Evolutionary conservation across 176 grass and related monocot genomes (phyloP).

Genomic region (Dendrocalamus sinicus): DNA sequence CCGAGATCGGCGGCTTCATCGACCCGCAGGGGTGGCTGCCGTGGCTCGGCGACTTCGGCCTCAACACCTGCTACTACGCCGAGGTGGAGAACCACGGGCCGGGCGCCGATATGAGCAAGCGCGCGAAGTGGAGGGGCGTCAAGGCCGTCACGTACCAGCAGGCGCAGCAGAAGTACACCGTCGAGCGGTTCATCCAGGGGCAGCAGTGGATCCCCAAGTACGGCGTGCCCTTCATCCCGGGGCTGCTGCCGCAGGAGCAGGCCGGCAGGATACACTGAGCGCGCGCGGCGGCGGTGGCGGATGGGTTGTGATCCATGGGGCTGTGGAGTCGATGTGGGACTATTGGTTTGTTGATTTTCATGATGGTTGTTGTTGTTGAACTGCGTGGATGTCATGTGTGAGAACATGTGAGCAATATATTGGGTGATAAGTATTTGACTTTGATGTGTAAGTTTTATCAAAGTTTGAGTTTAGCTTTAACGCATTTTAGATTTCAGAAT

Average conservation of each 20-base stretch:
- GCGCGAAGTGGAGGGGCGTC: constrained; percentile 65
- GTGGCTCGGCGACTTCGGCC: constrained; percentile 67
- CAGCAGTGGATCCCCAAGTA: constrained; percentile 60
- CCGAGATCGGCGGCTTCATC: constrained; percentile 65
- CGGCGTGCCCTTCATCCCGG: constrained; percentile 62
- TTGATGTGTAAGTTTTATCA: no score
- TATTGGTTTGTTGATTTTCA: not conserved
- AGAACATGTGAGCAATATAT: no score
- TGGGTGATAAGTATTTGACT: no score
- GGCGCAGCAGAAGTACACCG: constrained; percentile 56
- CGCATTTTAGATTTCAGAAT: no score
- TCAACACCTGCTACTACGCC: constrained; percentile 78
- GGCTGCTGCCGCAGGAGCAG: constrained; percentile 48
- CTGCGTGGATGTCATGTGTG: not conserved
- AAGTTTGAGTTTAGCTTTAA: no score
- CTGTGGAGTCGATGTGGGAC: constrained; percentile 13
- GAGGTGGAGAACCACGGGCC: constrained; percentile 71
- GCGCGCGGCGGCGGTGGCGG: not conserved
- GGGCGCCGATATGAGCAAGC: constrained; percentile 49
- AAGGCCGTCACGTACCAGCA: constrained; percentile 50
- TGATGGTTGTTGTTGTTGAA: not conserved
- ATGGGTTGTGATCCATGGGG: not conserved
- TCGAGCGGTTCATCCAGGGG: constrained; percentile 75
- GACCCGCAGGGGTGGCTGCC: constrained; percentile 66
- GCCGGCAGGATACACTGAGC: constrained; percentile 51